These are phyloP conservation scores for Esteya vermicola DNA, from an alignment of 2,329 filamentous ascomycete species.

Conservation along the genomic window DNA sequence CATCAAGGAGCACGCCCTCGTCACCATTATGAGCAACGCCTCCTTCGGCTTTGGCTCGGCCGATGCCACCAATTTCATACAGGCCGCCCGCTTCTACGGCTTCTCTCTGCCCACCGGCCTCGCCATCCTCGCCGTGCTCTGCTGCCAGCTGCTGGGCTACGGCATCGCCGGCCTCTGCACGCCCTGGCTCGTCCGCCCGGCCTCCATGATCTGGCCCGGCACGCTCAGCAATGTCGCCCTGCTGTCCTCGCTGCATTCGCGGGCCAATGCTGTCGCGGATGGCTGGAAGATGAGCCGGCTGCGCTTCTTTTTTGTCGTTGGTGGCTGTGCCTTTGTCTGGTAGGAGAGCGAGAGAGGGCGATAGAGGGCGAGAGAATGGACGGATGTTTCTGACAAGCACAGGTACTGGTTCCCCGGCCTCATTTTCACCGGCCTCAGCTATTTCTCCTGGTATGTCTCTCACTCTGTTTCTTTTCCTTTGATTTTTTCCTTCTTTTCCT, in stretches of 20 bases:
- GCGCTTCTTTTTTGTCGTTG: constrained; percentile 39
- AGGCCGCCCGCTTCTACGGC: constrained; percentile 26
- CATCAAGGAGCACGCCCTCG: constrained; percentile 29
- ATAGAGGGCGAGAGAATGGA: no score
- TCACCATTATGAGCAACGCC: constrained; percentile 33
- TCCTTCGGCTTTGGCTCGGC: constrained; percentile 30
- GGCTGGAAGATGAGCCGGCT: constrained; percentile 44
- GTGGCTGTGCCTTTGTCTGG: constrained; percentile 37
- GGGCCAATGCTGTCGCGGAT: constrained; percentile 20
- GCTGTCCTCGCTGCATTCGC: constrained; percentile 21
- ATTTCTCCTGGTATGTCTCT: constrained; percentile 39
- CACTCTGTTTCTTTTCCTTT: background rate
- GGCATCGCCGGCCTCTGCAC: constrained; percentile 22
- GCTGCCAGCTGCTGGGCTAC: constrained; percentile 23
- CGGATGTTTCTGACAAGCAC: background rate
- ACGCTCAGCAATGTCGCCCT: constrained; percentile 23
- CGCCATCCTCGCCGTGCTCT: constrained; percentile 21
- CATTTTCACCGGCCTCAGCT: constrained; percentile 46
- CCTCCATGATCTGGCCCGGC: constrained; percentile 23
- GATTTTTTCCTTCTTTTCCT: background rate
- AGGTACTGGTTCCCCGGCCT: constrained; percentile 46
- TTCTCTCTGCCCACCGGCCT: constrained; percentile 23
- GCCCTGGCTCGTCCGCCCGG: constrained; percentile 22
- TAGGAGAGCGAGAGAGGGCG: background rate
- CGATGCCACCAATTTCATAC: constrained; percentile 29